phyloP scores from a whole-genome alignment of 352 stramenopile genomes.

The Hyaloperonospora brassicae region DNA sequence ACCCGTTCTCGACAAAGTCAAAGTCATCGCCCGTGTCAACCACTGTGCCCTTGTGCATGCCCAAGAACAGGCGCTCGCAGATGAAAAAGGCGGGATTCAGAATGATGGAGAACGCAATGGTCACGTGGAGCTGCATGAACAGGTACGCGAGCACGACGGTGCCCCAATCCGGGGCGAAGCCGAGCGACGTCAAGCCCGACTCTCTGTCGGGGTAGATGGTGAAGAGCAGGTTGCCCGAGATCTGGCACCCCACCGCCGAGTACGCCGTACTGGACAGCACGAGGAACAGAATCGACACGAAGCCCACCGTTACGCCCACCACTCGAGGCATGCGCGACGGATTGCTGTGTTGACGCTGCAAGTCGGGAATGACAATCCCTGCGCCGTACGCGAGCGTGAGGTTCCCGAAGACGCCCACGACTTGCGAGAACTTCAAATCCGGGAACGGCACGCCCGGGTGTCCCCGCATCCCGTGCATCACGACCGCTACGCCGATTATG shows the following conservation, averaged over 20 bases:
- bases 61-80: slow-evolving; percentile 14
- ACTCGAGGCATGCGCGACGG: slow-evolving; percentile 30
- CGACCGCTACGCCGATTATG: slow-evolving; percentile 34
- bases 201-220: slow-evolving; percentile 18
- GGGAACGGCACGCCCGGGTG: slow-evolving; percentile 35
- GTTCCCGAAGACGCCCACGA: slow-evolving; percentile 45
- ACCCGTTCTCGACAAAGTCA: background rate
- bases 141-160: slow-evolving; percentile 31
- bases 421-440: slow-evolving; percentile 35
- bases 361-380: slow-evolving; percentile 18
- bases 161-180: slow-evolving; percentile 28
- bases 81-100: slow-evolving; percentile 54
- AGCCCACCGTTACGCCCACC: slow-evolving; percentile 35
- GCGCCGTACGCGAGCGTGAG: slow-evolving; percentile 49
- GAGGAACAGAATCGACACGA: slow-evolving; percentile 10
- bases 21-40: slow-evolving; percentile 25
- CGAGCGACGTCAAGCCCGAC: slow-evolving; percentile 23
- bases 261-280: slow-evolving; percentile 15
- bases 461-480: slow-evolving; percentile 40
- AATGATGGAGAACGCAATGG: slow-evolving; percentile 52
- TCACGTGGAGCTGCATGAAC: slow-evolving; percentile 38
- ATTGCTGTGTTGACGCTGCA: slow-evolving; percentile 22
- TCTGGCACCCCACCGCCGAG: slow-evolving; percentile 29
- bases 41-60: slow-evolving; percentile 42
- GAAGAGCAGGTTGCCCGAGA: slow-evolving; percentile 28